phyloP scores from a whole-genome alignment of 2,329 filamentous ascomycete species.

The Ophiostoma piceae region DNA sequence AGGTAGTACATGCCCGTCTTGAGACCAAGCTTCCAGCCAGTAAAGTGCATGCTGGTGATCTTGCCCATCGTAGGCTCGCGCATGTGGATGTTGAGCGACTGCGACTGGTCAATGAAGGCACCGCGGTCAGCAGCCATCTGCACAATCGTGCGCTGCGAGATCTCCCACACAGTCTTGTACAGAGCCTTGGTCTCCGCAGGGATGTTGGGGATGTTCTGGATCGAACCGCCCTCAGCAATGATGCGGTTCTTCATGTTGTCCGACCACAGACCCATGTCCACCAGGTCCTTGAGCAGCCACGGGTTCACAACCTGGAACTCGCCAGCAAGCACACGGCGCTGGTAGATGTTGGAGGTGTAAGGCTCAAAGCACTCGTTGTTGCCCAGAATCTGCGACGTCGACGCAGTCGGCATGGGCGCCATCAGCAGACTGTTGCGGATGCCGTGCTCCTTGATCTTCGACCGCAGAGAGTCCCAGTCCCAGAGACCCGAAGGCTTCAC shows the following conservation, averaged over 20 bases:
- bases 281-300: constrained; percentile 95
- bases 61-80: constrained; percentile 99
- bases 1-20: constrained; percentile 99
- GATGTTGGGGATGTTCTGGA: constrained; percentile 96
- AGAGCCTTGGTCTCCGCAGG: constrained; percentile 91
- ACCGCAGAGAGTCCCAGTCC: constrained; percentile 90
- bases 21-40: constrained; percentile 96
- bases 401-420: constrained; percentile 96
- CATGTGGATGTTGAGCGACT: constrained; percentile 99
- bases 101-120: constrained; percentile 97
- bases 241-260: constrained; percentile 99
- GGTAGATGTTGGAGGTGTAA: constrained; percentile 99
- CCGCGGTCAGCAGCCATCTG: constrained; percentile 98
- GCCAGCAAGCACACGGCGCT: constrained; percentile 91
- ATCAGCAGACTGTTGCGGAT: constrained; percentile 92
- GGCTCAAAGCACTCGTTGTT: constrained; percentile 99
- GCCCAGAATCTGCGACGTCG: constrained; percentile 93
- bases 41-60: constrained; percentile 99
- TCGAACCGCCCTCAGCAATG: constrained; percentile 91
- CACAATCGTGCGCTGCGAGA: constrained; percentile 89
- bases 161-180: constrained; percentile 99
- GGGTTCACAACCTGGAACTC: constrained; percentile 99
- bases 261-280: constrained; percentile 96
- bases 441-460: constrained; percentile 85
- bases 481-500: constrained; percentile 89